Conservation (phyloP, 306 rosid species). For the Boehmeria nivea region DNA sequence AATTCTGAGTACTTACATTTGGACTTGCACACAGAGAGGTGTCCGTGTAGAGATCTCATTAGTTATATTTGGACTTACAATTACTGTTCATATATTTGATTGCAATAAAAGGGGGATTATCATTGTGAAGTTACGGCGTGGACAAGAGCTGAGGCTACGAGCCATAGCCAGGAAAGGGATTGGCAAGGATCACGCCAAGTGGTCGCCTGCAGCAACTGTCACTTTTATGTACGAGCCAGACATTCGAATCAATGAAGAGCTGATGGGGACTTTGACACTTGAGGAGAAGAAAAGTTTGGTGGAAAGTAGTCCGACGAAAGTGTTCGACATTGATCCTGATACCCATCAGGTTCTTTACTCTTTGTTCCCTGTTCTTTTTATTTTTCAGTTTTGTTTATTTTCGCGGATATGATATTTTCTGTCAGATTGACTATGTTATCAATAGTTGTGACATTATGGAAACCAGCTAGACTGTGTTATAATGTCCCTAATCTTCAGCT, state of each 20-base stretch:
- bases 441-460: background rate
- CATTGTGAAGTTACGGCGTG: slow-evolving; percentile 80
- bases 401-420: background rate
- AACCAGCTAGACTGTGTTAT: background rate
- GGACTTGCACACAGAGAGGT: too few relatives aligned
- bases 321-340: slow-evolving; percentile 63
- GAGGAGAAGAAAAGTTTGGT: slow-evolving; percentile 82
- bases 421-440: background rate
- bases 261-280: slow-evolving; percentile 73
- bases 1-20: too few relatives aligned
- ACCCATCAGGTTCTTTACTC: slow-evolving; percentile 65
- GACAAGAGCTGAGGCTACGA: slow-evolving; percentile 91
- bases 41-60: too few relatives aligned
- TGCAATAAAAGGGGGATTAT: slow-evolving; percentile 66
- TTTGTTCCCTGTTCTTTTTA: background rate
- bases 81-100: background rate
- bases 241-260: slow-evolving; percentile 78
- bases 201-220: slow-evolving; percentile 98
- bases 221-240: slow-evolving; percentile 94
- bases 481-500: background rate
- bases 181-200: slow-evolving; percentile 97
- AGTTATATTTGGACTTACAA: too few relatives aligned
- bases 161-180: slow-evolving; percentile 97
- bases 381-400: background rate
- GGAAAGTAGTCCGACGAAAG: slow-evolving; percentile 86